These are phyloP conservation scores for Aspergillus bombycis DNA, from an alignment of 2,329 filamentous ascomycete genomes.

Conservation along the genomic window DNA sequence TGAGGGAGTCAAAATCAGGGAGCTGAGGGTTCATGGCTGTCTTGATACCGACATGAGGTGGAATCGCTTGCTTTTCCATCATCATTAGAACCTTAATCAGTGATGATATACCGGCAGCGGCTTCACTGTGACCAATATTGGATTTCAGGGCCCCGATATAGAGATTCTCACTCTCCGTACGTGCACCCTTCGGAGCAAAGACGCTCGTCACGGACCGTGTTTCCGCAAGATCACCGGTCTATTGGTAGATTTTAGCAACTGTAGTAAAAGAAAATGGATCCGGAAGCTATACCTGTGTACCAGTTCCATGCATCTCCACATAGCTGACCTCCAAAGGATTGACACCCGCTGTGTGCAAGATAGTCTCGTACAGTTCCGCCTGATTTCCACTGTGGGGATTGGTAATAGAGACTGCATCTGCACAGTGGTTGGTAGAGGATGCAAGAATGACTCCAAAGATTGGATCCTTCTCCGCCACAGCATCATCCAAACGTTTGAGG, in stretches of 20 bases:
- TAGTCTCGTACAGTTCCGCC: slow-evolving; percentile 38
- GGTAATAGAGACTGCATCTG: slow-evolving; percentile 50
- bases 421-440: slow-evolving; percentile 48
- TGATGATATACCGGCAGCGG: not conserved
- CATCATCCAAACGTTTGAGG: slow-evolving; percentile 55
- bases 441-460: slow-evolving; percentile 48
- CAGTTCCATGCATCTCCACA: slow-evolving; percentile 47
- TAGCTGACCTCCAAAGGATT: slow-evolving; percentile 41
- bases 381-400: slow-evolving; percentile 46
- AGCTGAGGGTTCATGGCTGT: not conserved
- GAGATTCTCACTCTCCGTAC: slow-evolving; percentile 22
- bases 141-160: not conserved
- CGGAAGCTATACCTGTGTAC: slow-evolving; percentile 34
- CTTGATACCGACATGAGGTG: not conserved
- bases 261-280: too few species aligned
- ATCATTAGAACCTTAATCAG: not conserved
- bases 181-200: slow-evolving; percentile 34
- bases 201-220: not conserved
- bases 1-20: not conserved
- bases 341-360: slow-evolving; percentile 41
- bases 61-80: not conserved
- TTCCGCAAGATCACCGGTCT: slow-evolving; percentile 23
- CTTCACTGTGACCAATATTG: not conserved
- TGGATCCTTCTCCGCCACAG: slow-evolving; percentile 52
- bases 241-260: too few species aligned